Base-by-base conservation (phyloP, 2,329 filamentous ascomycete species). In the Cryphonectria parasitica region DNA sequence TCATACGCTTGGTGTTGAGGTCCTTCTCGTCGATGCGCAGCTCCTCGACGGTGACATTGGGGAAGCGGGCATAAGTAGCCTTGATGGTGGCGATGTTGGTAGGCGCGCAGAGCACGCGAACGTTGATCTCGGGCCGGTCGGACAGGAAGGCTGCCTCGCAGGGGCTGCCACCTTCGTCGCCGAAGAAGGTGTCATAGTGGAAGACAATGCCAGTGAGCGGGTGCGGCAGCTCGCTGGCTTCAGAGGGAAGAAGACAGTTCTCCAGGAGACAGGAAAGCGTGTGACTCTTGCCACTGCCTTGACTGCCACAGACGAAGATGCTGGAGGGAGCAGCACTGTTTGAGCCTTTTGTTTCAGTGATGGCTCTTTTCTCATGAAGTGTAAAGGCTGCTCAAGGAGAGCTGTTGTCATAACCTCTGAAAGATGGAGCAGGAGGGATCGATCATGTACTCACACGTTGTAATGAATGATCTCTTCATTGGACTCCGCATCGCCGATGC, bases 281-380 rank as follows among this genome's bases (percentile, higher is more conserved):
- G 71, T 91, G 88, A 62, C 87, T 89, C 76, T 91, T 91, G 0
- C 89, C 89, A 0, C 86, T 89, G 1, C 89, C 89, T 71, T 91
- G 89, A 28, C 86, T 88, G 1, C 89, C 89, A 68, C 89, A 91
- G 43, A 91, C 87, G 77, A 91, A 91, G 4, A 83, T 81, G 22
- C 88, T 90, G 0, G 85, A 88, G 0, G 89, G 89, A 0, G 80
- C 78, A 0, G 83, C 74, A 2, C 58, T 61, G 28, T 17, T n/a
- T 34, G 34, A n/a, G 3, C 15, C 22, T n/a, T 61, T 2, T 2
- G 10, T 39, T 17, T 39, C 19, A 61, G 58, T 15, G 17, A 39
- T 61, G 31, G 6, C 13, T 11, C 19, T 39, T 6, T 56, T 39
- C 13, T 56, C 25, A 56, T 15, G 11, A 28, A 15, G 13, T 6